A percentile compares a stretch with the other conserved stretches of the same genome.
Evolutionary conservation across 2,329 filamentous ascomycete species (phyloP).

Genomic region (Trichoderma endophyticum): DNA sequence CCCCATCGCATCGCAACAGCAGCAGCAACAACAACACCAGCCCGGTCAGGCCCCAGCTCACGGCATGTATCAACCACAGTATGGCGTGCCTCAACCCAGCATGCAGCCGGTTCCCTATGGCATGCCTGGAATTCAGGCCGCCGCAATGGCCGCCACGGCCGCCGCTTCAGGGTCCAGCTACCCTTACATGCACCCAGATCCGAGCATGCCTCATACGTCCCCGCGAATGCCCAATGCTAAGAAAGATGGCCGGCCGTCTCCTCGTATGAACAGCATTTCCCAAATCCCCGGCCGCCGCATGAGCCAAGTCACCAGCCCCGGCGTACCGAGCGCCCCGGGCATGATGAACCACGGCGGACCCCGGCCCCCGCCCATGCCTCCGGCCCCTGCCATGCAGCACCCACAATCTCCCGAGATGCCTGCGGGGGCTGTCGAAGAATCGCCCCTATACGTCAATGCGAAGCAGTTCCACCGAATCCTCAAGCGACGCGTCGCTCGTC

Average conservation of each 20-base stretch:
- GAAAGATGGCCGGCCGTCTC: slow-evolving; percentile 69
- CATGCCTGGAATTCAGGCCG: slow-evolving; percentile 80
- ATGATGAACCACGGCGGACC: slow-evolving; percentile 67
- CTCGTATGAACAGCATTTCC: slow-evolving; percentile 64
- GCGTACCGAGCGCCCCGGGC: slow-evolving; percentile 68
- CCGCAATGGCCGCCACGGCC: slow-evolving; percentile 87
- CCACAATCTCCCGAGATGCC: slow-evolving; percentile 78
- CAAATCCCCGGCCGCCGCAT: slow-evolving; percentile 64
- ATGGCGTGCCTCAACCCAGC: slow-evolving; percentile 67
- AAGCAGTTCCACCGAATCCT: slow-evolving; percentile 98
- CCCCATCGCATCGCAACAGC: slow-evolving; percentile 70
- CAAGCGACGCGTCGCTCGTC: slow-evolving; percentile 87
- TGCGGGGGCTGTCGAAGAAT: slow-evolving; percentile 73
- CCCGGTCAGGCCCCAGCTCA: slow-evolving; percentile 58
- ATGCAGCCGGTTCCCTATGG: slow-evolving; percentile 68
- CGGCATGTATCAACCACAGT: slow-evolving; percentile 78
- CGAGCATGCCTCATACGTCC: slow-evolving; percentile 66
- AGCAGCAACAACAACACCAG: slow-evolving; percentile 50
- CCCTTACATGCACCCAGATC: slow-evolving; percentile 69
- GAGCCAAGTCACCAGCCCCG: slow-evolving; percentile 74
- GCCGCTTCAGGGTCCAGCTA: slow-evolving; percentile 81
- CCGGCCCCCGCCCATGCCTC: slow-evolving; percentile 56
- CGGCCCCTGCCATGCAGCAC: slow-evolving; percentile 63
- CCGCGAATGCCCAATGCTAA: slow-evolving; percentile 79
- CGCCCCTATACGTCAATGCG: slow-evolving; percentile 94